Base-by-base conservation (phyloP, 306 rosid genomes). In the Begonia peltatifolia region DNA sequence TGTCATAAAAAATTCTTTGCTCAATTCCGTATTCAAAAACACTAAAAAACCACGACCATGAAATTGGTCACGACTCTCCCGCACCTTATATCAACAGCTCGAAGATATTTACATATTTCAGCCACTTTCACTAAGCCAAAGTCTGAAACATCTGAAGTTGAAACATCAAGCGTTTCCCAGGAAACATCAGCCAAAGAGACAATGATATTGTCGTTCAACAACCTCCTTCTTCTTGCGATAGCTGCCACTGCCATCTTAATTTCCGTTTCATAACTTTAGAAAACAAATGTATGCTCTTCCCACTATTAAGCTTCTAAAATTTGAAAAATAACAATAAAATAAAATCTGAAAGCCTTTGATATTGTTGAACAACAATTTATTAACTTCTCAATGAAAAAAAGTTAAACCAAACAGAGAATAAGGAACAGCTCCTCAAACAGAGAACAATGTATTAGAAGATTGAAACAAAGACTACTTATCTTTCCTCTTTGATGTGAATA, bases 71-170 rank as follows among this genome's bases (percentile, higher is more conserved):
- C 35, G 6, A 25, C 35, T 25, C 35, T 25, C 62, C 6, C 64
- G 47, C 64, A 90, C 97, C 97, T 78, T 59, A 90, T 80, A 70
- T 85, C 97, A 52, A 80, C 71, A 56, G 92, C 95, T 71, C 71
- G 76, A 53, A 80, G 84, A 54, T 9, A 67, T 58, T 63, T 75
- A 67, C 95, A 85, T 35, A 63, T 65, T 71, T 80, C 75, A 56
- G 80, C 76, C 52, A 69, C 84, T 76, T 83, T 73, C 15, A 36
- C 66, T 73, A 90, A 68, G 49, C 94, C 92, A 66, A 55, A 55
- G 71, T 90, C 94, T 6, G 95, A 78, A 67, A 85, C 87, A 62
- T 90, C 95, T 50, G 95, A 90, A 23, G 77, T 75, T 47, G 97
- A 90, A 47, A 90, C 68, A 47, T 90, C 95, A 48, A 90, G 87